Base-by-base conservation (phyloP, 2,329 filamentous ascomycete species). In the Elsinoe arachidis region DNA sequence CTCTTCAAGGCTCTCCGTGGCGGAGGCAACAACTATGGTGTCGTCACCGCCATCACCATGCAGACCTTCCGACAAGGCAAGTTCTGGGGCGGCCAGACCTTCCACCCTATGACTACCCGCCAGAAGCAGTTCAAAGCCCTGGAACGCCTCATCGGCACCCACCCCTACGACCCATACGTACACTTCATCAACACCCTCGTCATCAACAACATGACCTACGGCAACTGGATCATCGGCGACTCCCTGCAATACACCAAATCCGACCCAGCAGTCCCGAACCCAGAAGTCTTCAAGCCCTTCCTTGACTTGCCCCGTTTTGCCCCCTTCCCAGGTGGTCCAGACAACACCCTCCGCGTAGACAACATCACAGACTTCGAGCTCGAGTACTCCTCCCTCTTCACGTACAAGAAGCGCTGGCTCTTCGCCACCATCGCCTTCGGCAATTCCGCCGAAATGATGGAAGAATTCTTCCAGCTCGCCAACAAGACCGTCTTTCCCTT, bases 1-100 rank as follows among this genome's bases (percentile, higher is more conserved):
- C 67, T 79, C 2, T 80, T 78, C 65, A 79, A 76, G 76, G 74
- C 71, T 17, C 57, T 77, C 19, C 67, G 70, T 3, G 76, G 75
- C 23, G 75, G 74, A 1, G 74, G 75, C 0, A 71, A 73, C 58
- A 75, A 74, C 55, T 77, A 77, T 57, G 75, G 74, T 5, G 69
- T 75, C 4, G 72, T 74, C 1, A 72, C 72, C 0, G 72, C 78
- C 51, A 79, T 80, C 64, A 47, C 41, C 41, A 34, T 61, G n/a
- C 43, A 55, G n/a, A 63, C 62, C 6, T 61, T 64, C 51, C 37
- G 58, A 11, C 61, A 63, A 30, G 62, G 63, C 47, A 56, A 61
- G 10, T 63, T 64, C 59, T 64, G 62, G 61, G 62, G 62, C n/a
- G 63, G 63, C 1, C 59, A 63, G 33, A 62, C 59, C 2, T 62